Conservation (phyloP, 768 basidiomycete genomes). For the Cubamyces lactineus region DNA sequence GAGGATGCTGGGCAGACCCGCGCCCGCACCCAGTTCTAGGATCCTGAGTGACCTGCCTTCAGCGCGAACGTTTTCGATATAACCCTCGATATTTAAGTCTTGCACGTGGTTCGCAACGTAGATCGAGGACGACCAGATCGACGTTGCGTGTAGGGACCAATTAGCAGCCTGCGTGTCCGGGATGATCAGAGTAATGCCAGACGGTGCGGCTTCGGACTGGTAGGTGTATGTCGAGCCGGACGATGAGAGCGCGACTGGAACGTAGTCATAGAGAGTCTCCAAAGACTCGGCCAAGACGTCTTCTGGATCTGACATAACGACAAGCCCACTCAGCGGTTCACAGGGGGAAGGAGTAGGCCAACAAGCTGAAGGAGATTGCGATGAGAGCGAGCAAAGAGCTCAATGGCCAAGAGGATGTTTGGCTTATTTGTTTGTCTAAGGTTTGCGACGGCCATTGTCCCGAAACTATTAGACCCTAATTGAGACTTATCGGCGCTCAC, state of each 20-base stretch:
- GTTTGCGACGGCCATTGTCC: neutral
- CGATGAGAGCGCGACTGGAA: slow-evolving; percentile 62
- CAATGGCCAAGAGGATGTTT: neutral
- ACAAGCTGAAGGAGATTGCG: neutral
- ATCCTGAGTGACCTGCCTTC: slow-evolving; percentile 35
- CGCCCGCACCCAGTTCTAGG: slow-evolving; percentile 77
- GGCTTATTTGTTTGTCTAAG: slow-evolving; percentile 6
- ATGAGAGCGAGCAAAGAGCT: no score
- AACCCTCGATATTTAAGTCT: slow-evolving; percentile 44
- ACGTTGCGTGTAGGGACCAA: slow-evolving; percentile 78
- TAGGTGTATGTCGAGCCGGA: slow-evolving; percentile 59
- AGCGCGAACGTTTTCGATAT: slow-evolving; percentile 25
- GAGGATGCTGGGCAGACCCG: slow-evolving; percentile 73
- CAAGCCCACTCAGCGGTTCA: neutral
- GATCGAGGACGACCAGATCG: slow-evolving; percentile 71
- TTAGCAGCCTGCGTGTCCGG: slow-evolving; percentile 71
- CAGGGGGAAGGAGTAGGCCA: neutral
- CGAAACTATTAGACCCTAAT: neutral
- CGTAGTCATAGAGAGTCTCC: slow-evolving; percentile 60
- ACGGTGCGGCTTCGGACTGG: slow-evolving; percentile 13
- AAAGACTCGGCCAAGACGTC: slow-evolving; percentile 72
- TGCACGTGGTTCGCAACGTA: slow-evolving; percentile 69
- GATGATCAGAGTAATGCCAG: slow-evolving; percentile 50
- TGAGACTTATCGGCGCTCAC: neutral
- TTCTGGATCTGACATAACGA: slow-evolving; percentile 49